Conservation (phyloP, 129 eudicot species). For the Flaveria ramosissima region DNA sequence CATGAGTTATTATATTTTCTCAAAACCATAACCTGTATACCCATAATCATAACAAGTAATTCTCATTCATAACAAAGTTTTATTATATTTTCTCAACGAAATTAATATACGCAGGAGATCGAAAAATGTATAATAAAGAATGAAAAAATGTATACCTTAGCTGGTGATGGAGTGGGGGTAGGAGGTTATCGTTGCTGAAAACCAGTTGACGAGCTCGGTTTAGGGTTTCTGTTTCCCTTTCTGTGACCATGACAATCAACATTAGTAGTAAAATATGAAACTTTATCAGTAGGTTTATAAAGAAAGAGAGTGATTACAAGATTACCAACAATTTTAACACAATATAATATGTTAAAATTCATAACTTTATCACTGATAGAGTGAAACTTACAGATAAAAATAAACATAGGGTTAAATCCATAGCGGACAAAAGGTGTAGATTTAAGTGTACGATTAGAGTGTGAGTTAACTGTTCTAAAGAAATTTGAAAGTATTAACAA, state of each 20-base stretch:
- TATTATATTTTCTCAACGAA: too few species aligned
- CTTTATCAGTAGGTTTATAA: not conserved
- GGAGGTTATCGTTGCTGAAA: slow-evolving; percentile 58
- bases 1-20: not conserved
- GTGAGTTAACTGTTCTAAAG: too few species aligned
- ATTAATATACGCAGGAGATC: too few species aligned
- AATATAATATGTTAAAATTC: not conserved
- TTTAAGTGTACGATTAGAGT: too few species aligned
- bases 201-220: slow-evolving; percentile 96
- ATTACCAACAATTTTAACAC: not conserved
- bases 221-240: slow-evolving; percentile 96
- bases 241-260: slow-evolving; percentile 44
- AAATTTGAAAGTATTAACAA: slow-evolving; percentile 30
- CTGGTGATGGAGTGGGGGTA: slow-evolving; percentile 52
- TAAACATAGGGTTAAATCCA: too few species aligned
- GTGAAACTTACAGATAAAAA: too few species aligned
- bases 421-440: too few species aligned
- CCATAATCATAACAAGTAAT: too few species aligned
- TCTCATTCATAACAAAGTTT: too few species aligned
- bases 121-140: not conserved
- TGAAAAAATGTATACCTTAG: slow-evolving; percentile 44
- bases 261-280: not conserved
- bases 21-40: too few species aligned
- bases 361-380: not conserved
- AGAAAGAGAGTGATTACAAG: not conserved